phyloP scores from a whole-genome alignment of 805 yeast genomes.

The Suhomyces tanzawaensis region DNA sequence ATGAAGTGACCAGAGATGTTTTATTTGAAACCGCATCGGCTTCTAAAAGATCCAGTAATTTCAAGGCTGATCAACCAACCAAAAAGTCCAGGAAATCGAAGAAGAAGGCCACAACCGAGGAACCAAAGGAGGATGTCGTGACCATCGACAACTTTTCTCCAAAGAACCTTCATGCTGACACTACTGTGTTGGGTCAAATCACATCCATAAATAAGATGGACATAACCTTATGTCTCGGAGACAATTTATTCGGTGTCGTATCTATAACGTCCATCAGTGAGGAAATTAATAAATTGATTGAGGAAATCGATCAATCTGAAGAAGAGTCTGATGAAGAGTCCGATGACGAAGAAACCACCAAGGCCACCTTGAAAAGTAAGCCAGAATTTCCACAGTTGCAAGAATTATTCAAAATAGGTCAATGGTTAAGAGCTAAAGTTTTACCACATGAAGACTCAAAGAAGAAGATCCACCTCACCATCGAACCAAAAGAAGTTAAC shows the following conservation, averaged over 20 bases:
- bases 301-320: slow-evolving; percentile 43
- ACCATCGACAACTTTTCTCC: slow-evolving; percentile 61
- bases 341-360: slow-evolving; percentile 23
- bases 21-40: slow-evolving; percentile 56
- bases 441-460: slow-evolving; percentile 45
- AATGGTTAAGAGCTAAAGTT: slow-evolving; percentile 84
- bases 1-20: slow-evolving; percentile 88
- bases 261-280: slow-evolving; percentile 72
- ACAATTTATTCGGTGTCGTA: slow-evolving; percentile 74
- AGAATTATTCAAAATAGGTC: slow-evolving; percentile 64
- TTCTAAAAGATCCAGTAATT: slow-evolving; percentile 28
- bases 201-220: slow-evolving; percentile 58
- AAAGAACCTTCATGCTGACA: slow-evolving; percentile 66
- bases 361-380: slow-evolving; percentile 21
- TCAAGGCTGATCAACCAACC: slow-evolving; percentile 24
- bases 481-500: slow-evolving; percentile 76
- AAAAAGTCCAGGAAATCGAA: slow-evolving; percentile 21
- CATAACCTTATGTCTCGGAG: slow-evolving; percentile 70
- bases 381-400: slow-evolving; percentile 56
- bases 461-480: slow-evolving; percentile 63
- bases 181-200: slow-evolving; percentile 76
- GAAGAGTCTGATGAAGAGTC: slow-evolving; percentile 45
- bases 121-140: slow-evolving; percentile 34
- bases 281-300: slow-evolving; percentile 55
- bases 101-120: slow-evolving; percentile 14